Conservation (phyloP, 805 yeast species). For the Zygoascus tannicola region DNA sequence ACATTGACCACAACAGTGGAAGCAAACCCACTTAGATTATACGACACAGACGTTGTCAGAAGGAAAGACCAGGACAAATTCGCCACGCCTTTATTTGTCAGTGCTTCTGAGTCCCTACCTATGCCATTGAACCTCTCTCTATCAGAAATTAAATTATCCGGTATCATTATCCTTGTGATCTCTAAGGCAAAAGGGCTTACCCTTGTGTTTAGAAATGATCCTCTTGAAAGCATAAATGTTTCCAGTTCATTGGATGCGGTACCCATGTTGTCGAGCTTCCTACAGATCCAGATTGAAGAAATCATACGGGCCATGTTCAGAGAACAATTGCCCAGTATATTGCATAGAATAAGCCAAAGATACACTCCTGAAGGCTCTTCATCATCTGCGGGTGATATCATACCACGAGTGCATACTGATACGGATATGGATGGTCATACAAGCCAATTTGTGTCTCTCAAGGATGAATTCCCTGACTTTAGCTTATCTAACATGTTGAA, state of each 20-base stretch:
- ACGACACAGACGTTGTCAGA: conserved; percentile 32
- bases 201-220: conserved; percentile 80
- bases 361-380: conserved; percentile 39
- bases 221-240: conserved; percentile 72
- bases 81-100: conserved; percentile 55
- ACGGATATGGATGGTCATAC: conserved; percentile 27
- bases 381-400: conserved; percentile 10
- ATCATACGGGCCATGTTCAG: conserved; percentile 74
- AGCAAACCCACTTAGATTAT: conserved; percentile 71
- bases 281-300: conserved; percentile 73
- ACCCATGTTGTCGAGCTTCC: conserved; percentile 70
- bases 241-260: conserved; percentile 81
- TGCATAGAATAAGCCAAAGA: conserved; percentile 64
- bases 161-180: conserved; percentile 79
- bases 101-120: conserved; percentile 59
- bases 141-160: conserved; percentile 61
- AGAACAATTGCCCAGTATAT: conserved; percentile 72
- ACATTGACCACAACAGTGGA: conserved; percentile 66
- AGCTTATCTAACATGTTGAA: conserved; percentile 60
- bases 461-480: conserved; percentile 51
- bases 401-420: conserved; percentile 27
- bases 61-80: conserved; percentile 27
- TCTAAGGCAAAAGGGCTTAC: conserved; percentile 76
- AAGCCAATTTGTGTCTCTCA: conserved; percentile 36
- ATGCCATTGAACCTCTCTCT: conserved; percentile 71